Evolutionary conservation across 495 filamentous ascomycete genomes (phyloP), one percentile per base, ranked within the genome.

Genomic region (Trichoderma gamsii): DNA sequence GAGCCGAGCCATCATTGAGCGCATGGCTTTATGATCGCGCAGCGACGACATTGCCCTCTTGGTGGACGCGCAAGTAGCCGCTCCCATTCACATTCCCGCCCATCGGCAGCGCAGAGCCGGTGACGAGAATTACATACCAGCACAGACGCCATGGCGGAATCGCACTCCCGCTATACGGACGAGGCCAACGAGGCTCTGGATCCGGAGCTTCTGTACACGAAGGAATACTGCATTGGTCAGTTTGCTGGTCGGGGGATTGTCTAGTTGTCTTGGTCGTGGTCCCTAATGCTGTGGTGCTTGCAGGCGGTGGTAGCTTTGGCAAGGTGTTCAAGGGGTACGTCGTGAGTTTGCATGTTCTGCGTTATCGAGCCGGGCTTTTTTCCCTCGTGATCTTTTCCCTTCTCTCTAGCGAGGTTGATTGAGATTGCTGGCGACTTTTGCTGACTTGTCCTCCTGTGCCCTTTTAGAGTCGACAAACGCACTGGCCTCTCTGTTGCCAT

Each of bases 321-420:
- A 91, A 91, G 77, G 93, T 97, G 61, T 97, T 92, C 83, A 97
- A 97, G 86, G 93, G 90, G 92, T 93, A 84, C 13, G 79, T 79
- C 32, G 4, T 63, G 56, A 8, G 12, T 21, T 21, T 23, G 49
- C 9, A 23, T 18, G 49, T 38, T 35, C 61, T 68, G 44, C 51
- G 41, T 41, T 59, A 44, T 25, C 16, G 64, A 9, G 35, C 44
- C 44, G 21, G 44, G 51, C 16, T 23, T 18, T 23, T 23, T 25
- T 41, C 41, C 4, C 65, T 51, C 41, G 41, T 71, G 52, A 72
- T 52, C 43, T 49, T 66, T 27, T 41, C 59, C 56, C 43, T 29
- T 49, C n/a, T 16, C 21, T 35, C 44, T 44, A 27, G 29, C 67
- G 11, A 21, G 12, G 21, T 12, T 59, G 35, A 38, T 6, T 38